Evolutionary conservation across 495 filamentous ascomycete species (phyloP).

Genomic region (Penicillium longicatenatum): DNA sequence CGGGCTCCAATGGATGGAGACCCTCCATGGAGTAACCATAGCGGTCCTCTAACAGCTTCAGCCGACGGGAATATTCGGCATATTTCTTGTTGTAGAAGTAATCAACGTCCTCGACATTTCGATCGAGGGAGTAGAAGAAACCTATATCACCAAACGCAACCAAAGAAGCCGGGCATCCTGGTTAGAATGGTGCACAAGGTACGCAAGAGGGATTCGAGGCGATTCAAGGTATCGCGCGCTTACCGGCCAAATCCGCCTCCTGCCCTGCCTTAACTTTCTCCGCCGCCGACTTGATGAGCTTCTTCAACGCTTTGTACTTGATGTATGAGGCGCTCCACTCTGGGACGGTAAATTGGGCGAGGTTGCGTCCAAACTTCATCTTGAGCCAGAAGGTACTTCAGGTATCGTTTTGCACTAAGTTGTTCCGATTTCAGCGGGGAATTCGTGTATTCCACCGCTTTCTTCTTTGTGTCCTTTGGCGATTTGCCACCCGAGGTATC

Average conservation of each 20-base stretch:
- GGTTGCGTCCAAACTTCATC: conserved; percentile 85
- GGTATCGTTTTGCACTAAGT: neutral
- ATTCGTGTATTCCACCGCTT: neutral
- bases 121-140: conserved; percentile 92
- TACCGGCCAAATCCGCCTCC: conserved; percentile 77
- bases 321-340: conserved; percentile 95
- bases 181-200: conserved; percentile 17
- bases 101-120: conserved; percentile 94
- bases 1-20: conserved; percentile 57
- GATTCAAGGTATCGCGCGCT: conserved; percentile 21
- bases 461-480: neutral
- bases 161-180: conserved; percentile 13
- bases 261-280: conserved; percentile 64
- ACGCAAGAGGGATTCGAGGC: neutral
- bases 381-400: conserved; percentile 15
- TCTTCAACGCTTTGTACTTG: conserved; percentile 94
- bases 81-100: conserved; percentile 95
- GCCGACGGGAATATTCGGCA: conserved; percentile 73
- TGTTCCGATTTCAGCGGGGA: neutral
- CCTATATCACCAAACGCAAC: conserved; percentile 51
- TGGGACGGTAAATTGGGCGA: conserved; percentile 91
- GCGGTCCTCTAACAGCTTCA: conserved; percentile 81
- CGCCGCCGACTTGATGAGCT: conserved; percentile 80
- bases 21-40: conserved; percentile 65
- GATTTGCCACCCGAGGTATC: conserved; percentile 4